Base-by-base conservation (phyloP, 2,329 filamentous ascomycete species). In the Sclerotinia trifoliorum region DNA sequence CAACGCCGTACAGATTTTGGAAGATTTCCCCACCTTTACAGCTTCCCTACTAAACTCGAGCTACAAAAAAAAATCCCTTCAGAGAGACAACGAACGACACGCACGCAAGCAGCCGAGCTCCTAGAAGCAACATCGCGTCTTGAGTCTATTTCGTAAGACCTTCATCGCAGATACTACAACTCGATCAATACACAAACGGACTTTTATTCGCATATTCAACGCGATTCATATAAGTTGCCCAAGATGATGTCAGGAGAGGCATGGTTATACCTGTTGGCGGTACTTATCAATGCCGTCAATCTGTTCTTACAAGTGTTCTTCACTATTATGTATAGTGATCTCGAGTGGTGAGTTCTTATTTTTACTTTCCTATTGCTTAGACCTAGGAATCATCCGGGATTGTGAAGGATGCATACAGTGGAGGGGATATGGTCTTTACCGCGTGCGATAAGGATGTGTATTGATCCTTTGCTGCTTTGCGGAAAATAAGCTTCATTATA, bases 241-340 rank as follows among this genome's bases (percentile, higher is more conserved):
- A 74, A 75, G 80, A 88, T 80, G 79, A 97, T 97, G 94, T 97
- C 94, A 78, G 94, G 94, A 81, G 94, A 97, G 87, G 94, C 94
- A 80, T 97, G 95, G 95, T 85, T 99, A 80, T 99, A 96, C 85
- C 89, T 99, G 77, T 86, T 99, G 82, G 90, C 94, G 83, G 96
- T 99, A 81, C 87, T 99, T 80, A 96, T 99, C 85, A 99, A 99
- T 85, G 95, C 95, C 84, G 94, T 99, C 88, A 99, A 99, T 86
- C 88, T 99, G 78, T 99, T 99, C 83, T 87, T 99, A 69, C 96
- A 99, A 84, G 95, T 99, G 77, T 99, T 99, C 87, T 99, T 99
- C 85, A 99, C 95, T 69, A 99, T 99, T 79, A 99, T 99, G 96
- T 99, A 98, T 84, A 97, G 93, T 82, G 95, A 99, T 86, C 83